Evolutionary conservation across 1,284 basidiomycete species (phyloP), one percentile per base, ranked within the genome.

Genomic region (Naganishia albida): DNA sequence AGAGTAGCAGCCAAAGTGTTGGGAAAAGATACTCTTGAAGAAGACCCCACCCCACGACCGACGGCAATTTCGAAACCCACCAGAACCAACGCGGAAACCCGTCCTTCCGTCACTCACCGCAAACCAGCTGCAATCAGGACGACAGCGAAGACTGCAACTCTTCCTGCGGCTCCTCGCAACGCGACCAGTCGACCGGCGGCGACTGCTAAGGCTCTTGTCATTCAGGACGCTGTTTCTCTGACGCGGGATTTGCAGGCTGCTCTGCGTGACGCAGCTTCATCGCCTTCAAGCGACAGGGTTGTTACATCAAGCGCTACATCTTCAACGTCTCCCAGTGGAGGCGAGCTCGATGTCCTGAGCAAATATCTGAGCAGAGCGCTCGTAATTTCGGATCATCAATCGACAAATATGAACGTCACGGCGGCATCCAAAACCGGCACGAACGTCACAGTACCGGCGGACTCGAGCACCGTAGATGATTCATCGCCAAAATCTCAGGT

Each of bases 191-290:
- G 34, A 3, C 30, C 30, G 7, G 20, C 26, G 18, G 15, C 23
- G n/a, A 13, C 38, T 18, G n/a, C 30, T 1, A 48, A 30, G 43
- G 2, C 38, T 18, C 18, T 46, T 12, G 46, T 39, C 10, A n/a
- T 50, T 1, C 46, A 60, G 39, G 57, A 50, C 34, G 57, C 57
- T 10, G 20, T 40, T 42, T 40, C 57, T 26, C 48, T 60, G 7
- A 60, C 48, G 15, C 49, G 49, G 46, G 46, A 60, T 23, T 23
- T 60, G 3, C 57, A 60, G 50, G 48, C 57, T 18, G 48, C 39
- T 30, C 54, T 56, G 18, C 54, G 54, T 8, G 26, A 42, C 12
- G 15, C 54, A n/a, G 15, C 28, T 10, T 28, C 54, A 12, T 23
- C 39, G 25, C 1, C 25, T 4, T 28, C 40, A 7, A 28, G 15